phyloP scores from a whole-genome alignment of 176 grass and related monocot species.

The Rhynchospora tenuis region DNA sequence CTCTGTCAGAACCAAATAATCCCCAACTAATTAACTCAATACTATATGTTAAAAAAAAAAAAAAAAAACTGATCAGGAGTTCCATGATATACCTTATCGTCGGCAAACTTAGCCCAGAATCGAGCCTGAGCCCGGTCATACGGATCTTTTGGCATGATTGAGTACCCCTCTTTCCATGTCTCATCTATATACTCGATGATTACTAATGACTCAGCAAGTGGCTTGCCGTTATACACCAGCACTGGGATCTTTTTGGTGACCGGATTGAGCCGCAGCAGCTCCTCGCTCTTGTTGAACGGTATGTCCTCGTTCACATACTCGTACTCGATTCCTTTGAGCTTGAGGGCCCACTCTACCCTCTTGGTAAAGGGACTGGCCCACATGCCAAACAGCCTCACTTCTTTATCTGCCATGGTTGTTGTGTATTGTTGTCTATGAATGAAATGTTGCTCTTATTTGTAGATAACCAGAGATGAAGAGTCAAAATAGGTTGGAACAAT shows the following conservation, averaged over 20 bases:
- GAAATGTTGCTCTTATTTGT: too few relatives aligned
- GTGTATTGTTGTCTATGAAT: too few relatives aligned
- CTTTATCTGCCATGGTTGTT: not conserved
- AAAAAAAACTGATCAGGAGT: too few relatives aligned
- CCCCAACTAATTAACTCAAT: too few relatives aligned
- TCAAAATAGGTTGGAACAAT: too few relatives aligned
- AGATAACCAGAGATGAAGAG: too few relatives aligned
- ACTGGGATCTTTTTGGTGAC: conserved; percentile 43
- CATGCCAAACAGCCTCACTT: conserved; percentile 28
- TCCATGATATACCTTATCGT: conserved; percentile 27
- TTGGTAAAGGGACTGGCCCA: conserved; percentile 26
- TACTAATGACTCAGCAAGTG: conserved; percentile 33
- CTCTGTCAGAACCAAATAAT: too few relatives aligned
- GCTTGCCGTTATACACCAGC: conserved; percentile 31
- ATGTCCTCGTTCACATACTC: conserved; percentile 33
- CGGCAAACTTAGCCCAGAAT: conserved; percentile 42
- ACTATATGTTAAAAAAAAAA: too few relatives aligned
- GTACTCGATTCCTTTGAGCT: conserved; percentile 37
- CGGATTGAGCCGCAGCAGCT: conserved; percentile 39
- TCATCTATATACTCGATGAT: conserved; percentile 53
- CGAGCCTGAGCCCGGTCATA: not conserved
- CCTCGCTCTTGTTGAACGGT: conserved; percentile 34
- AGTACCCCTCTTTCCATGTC: conserved; percentile 14
- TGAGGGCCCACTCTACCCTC: conserved; percentile 21
- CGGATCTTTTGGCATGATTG: not conserved